Percentiles rank a stretch among this genome's conserved stretches.
Conservation (phyloP, 2,329 filamentous ascomycete species). For the Boeremia exigua region DNA sequence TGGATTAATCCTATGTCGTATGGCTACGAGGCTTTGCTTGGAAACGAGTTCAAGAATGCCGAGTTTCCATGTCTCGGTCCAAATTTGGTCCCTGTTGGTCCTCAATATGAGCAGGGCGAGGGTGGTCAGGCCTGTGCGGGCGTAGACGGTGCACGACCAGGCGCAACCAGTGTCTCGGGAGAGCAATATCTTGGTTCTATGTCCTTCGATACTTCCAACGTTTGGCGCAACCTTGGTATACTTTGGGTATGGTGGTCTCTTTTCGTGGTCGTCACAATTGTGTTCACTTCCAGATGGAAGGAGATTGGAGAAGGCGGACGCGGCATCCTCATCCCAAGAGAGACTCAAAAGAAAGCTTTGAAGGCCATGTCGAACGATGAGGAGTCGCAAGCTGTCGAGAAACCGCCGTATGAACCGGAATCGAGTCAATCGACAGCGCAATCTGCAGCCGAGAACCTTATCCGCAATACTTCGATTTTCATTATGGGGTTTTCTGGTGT, state of each 20-base stretch:
- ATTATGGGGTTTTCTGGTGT: constrained; percentile 42
- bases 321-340: constrained; percentile 55
- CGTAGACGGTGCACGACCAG: not conserved
- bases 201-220: constrained; percentile 12
- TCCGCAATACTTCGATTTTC: constrained; percentile 63
- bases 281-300: constrained; percentile 53
- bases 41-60: not conserved
- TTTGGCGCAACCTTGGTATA: constrained; percentile 52
- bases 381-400: not conserved
- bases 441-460: constrained; percentile 53
- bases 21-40: not conserved
- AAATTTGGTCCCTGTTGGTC: not conserved
- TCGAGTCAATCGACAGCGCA: not conserved
- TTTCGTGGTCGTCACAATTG: constrained; percentile 61
- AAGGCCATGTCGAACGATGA: not conserved
- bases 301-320: constrained; percentile 64
- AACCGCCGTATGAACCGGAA: not conserved
- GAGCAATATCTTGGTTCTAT: constrained; percentile 60
- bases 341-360: not conserved
- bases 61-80: not conserved
- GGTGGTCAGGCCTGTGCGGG: not conserved
- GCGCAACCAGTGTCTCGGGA: not conserved
- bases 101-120: not conserved
- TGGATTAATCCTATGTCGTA: not conserved
- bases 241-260: constrained; percentile 50